Evolutionary conservation across 2,329 filamentous ascomycete genomes (phyloP), one percentile per base, ranked within the genome.

Genomic region (Microthyrium microscopicum): DNA sequence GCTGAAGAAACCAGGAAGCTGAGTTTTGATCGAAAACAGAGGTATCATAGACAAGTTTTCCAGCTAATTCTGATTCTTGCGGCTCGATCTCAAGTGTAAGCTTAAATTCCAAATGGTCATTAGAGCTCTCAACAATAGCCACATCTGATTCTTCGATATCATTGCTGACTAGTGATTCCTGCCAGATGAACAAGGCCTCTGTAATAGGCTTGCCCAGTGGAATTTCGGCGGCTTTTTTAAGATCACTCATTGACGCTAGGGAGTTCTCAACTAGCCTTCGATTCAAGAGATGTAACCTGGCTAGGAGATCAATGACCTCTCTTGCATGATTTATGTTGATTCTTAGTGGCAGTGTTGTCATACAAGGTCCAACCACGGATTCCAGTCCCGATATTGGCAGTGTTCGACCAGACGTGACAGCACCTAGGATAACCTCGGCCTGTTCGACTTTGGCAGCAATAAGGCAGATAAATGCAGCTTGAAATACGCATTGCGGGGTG

Each of bases 171-270:
- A 77, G 57, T 0, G 75, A 78, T 46, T 92, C 77, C 44, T 94
- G 85, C 62, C 85, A 94, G 0, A 85, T 74, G 44, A 92, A 76
- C 0, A 93, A 58, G 1, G 75, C 66, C 42, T 92, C 80, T 43
- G 87, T 93, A 0, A 92, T 53, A 1, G 56, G 54, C 25, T 70
- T 62, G 1, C 64, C 59, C 1, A 70, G 60, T 19, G 62, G 55
- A 1, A 77, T 39, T 0, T 64, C 66, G 3, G 65, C 68, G 1
- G 66, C 53, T 42, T 67, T 70, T 45, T 72, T 76, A 41, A 93
- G 80, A 2, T 83, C 71, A 1, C 69, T 57, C 3, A 91, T 60
- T 0, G 81, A 64, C 5, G 84, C 46, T 1, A 59, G 58, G 16
- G 67, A 68, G 47, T 87, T 63, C 12, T 69, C 62, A 33, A 92